Conservation (phyloP, 2,329 filamentous ascomycete species). For the Whalleya microplaca region DNA sequence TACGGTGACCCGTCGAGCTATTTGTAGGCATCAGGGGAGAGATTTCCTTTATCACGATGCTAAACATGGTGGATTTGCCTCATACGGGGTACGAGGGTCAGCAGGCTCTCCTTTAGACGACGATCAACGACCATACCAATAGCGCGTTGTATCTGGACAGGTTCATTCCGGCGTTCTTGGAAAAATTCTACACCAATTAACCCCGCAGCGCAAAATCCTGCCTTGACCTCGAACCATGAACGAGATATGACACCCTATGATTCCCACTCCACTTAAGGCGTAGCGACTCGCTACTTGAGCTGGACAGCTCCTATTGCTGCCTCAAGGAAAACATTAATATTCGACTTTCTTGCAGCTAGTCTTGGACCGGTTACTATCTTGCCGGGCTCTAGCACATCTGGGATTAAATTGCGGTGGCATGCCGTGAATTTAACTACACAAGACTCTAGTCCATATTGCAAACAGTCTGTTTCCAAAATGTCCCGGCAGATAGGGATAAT, state of each 20-base stretch:
- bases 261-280: background rate
- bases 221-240: background rate
- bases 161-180: background rate
- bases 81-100: background rate
- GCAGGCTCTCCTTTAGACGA: background rate
- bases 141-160: background rate
- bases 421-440: background rate
- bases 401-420: background rate
- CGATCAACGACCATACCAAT: background rate
- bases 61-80: no score
- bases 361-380: background rate
- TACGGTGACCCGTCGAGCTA: conserved; percentile 25
- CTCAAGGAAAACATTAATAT: background rate
- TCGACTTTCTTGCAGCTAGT: background rate
- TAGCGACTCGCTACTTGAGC: background rate
- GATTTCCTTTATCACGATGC: background rate
- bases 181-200: background rate
- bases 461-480: background rate
- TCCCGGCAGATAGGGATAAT: background rate
- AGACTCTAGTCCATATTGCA: background rate
- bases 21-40: conserved; percentile 5
- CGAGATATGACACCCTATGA: background rate
- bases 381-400: background rate
- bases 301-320: no score
- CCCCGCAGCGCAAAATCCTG: background rate